These are phyloP conservation scores for Coccomyxa sp. DNA, from an alignment of 139 green algal species.

Conservation along the genomic window DNA sequence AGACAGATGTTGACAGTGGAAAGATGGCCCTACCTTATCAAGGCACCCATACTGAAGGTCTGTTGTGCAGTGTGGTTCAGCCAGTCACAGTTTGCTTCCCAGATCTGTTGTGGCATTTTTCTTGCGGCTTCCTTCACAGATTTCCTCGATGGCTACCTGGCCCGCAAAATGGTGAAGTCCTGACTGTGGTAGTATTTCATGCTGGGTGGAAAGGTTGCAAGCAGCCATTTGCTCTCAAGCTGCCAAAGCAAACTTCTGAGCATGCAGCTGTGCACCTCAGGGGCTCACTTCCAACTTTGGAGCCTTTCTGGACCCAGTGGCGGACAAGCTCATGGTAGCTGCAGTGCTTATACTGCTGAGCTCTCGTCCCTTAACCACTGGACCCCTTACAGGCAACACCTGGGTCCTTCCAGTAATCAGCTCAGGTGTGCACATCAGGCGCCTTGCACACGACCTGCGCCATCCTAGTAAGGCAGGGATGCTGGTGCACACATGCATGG, in stretches of 20 bases:
- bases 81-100: slow-evolving; percentile 3
- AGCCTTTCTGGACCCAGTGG: slow-evolving; percentile 96
- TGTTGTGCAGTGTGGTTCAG: slow-evolving; percentile 55
- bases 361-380: slow-evolving; percentile 54
- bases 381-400: slow-evolving; percentile 56
- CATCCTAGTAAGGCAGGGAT: too few relatives aligned
- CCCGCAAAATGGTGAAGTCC: slow-evolving; percentile 60
- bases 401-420: slow-evolving; percentile 68
- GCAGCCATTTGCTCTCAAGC: background rate
- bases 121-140: slow-evolving; percentile 84
- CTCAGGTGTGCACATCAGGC: slow-evolving; percentile 22
- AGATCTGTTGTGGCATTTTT: slow-evolving; percentile 56
- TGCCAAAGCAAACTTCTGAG: background rate
- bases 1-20: too few relatives aligned
- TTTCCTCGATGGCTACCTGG: slow-evolving; percentile 95
- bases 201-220: background rate
- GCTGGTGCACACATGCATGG: too few relatives aligned
- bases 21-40: too few relatives aligned
- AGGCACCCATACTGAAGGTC: too few relatives aligned
- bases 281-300: slow-evolving; percentile 64
- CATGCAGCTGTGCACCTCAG: background rate
- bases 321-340: slow-evolving; percentile 96
- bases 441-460: background rate
- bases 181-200: background rate
- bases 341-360: slow-evolving; percentile 80